Base-by-base conservation (phyloP, 495 filamentous ascomycete genomes). In the Lasiosphaeria miniovina region DNA sequence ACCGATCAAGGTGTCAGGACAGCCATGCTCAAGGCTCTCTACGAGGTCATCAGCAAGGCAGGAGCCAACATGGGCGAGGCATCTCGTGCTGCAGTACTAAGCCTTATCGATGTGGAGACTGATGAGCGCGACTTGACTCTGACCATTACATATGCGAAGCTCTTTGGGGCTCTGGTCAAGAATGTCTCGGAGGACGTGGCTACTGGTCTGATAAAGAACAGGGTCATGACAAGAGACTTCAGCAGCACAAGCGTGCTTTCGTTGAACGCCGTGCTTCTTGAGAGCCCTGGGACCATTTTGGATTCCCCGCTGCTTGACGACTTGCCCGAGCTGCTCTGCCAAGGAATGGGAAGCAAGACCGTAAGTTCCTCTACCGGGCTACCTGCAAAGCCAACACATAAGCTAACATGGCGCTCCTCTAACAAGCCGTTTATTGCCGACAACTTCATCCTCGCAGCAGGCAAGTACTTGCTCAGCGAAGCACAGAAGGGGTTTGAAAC, bases 1-100 rank as follows among this genome's bases (percentile, higher is more conserved):
- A 74, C 86, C 3, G 95, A 98, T 71, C 57, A 83, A 14, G 95
- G 94, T 50, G 94, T 98, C 57, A 90, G 85, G 75, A 94, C 90
- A 69, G 94, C 94, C 14, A 98, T 98, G 94, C 83, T 98, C 61
- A 96, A 96, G 79, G 94, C 95, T 5, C 77, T 98, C 46, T 96
- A 92, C 68, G 94, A 98, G 68, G 94, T 98, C 32, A 86, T 98
- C 54, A 92, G 91, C 74, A 97, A 96, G 75, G 92, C 92, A 9
- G 94, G 95, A 34, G 76, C 76, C 24, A 97, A 93, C 71, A 98
- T 98, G 94, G 90, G 90, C 64, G 94, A 97, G 64, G 80, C 82
- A 51, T 96, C 93, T 36, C 86, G 91, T 54, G 80, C 81, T 59
- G 84, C 91, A 1, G 88, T 98, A 4, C 79, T 98, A 6, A 84